Evolutionary conservation across 495 filamentous ascomycete genomes (phyloP).

Genomic region (Penicillium soppii): DNA sequence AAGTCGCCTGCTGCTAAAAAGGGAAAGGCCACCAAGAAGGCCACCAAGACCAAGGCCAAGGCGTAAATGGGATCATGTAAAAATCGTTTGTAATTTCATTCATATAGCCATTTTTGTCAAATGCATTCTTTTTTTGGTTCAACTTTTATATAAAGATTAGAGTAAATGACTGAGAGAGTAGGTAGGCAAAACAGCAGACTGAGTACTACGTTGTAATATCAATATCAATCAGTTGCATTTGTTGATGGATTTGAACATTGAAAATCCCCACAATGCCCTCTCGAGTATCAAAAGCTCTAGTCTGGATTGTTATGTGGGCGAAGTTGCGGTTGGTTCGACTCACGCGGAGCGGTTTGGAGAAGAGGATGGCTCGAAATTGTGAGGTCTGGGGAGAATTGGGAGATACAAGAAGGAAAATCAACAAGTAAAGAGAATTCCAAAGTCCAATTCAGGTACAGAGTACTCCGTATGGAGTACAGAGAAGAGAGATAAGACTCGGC

Average conservation of each 20-base stretch:
- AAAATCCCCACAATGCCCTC: too few species aligned
- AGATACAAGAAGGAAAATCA: background rate
- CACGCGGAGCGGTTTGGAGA: slow-evolving; percentile 77
- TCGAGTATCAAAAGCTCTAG: too few species aligned
- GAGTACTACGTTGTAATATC: too few species aligned
- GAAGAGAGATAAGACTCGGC: too few species aligned
- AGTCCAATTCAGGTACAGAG: too few species aligned
- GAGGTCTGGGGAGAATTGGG: slow-evolving; percentile 1
- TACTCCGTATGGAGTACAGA: too few species aligned
- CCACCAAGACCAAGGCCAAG: slow-evolving; percentile 35
- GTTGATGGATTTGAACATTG: too few species aligned
- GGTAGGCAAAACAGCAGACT: too few species aligned
- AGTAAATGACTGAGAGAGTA: too few species aligned
- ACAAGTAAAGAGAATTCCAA: slow-evolving; percentile 3
- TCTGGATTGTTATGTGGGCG: background rate
- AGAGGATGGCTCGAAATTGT: slow-evolving; percentile 95
- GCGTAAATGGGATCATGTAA: slow-evolving; percentile 29
- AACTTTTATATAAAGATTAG: background rate
- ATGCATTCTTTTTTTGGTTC: slow-evolving; percentile 6
- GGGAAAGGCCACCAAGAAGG: slow-evolving; percentile 36
- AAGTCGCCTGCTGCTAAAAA: slow-evolving; percentile 24
- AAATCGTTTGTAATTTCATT: slow-evolving; percentile 18
- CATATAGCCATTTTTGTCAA: slow-evolving; percentile 18
- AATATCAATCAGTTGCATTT: too few species aligned
- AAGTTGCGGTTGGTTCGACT: slow-evolving; percentile 6